Base-by-base conservation (phyloP, 495 filamentous ascomycete genomes). In the Emericellopsis terricola region DNA sequence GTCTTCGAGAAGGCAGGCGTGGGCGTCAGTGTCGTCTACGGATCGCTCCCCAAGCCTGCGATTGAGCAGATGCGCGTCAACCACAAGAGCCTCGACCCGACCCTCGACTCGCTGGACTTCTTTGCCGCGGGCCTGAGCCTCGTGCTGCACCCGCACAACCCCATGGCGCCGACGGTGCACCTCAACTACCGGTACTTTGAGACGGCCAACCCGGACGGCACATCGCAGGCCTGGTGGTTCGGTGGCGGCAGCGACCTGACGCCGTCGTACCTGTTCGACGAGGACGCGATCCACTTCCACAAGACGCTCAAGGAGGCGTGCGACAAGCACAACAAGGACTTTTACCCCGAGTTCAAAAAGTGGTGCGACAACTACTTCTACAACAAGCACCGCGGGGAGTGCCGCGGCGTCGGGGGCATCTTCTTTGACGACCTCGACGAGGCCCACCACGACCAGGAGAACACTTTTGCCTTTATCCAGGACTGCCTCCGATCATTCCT, bases 171-270 rank as follows among this genome's bases (percentile, higher is more conserved):
- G 0, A 99, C 89, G 0, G 86, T 99, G 15, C 89, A 99, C 53
- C 65, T 99, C 39, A 99, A 99, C 63, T 99, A 99, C 64, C 71
- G 89, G 3, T 99, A 99, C 61, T 99, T 99, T 49, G 89, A 99
- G 62, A 99, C 89, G 5, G 74, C 76, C 47, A 79, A 79, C 38
- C 56, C 66, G 6, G 71, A 78, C 41, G 79, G 78, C 7, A 67
- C 62, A 4, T 72, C 80, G 11, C 76, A 82, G 31, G 68, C 78
- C 1, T 99, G 91, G 91, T 99, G 89, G 89, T 99, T 93, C 41
- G 89, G 89, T 28, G 89, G 89, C 15, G 89, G 89, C 18, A 85
- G 80, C 4, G 89, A 99, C 59, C 56, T 99, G 33, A 99, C 89
- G 6, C 89, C 89, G 0, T 72, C 68, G 42, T 99, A 96, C 49